phyloP scores from a whole-genome alignment of 345 rosid species.

The Linum usitatissimum region DNA sequence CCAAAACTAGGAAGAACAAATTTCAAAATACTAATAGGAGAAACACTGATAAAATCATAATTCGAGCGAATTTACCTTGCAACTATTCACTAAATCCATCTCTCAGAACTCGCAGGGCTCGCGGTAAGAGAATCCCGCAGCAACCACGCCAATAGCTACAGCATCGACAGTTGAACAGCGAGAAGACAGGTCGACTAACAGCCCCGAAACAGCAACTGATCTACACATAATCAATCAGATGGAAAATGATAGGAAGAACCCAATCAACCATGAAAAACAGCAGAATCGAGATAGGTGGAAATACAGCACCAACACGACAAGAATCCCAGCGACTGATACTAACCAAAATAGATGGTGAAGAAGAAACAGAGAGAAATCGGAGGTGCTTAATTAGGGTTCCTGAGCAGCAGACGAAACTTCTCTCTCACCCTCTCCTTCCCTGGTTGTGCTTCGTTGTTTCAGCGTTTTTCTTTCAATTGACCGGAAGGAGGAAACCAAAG shows the following conservation, averaged over 20 bases:
- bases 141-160: conserved; percentile 18
- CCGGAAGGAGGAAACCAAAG: conserved; percentile 5
- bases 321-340: conserved; percentile 6
- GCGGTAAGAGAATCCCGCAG: conserved; percentile 3
- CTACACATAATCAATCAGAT: conserved; percentile 17
- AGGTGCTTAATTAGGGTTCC: conserved; percentile 31
- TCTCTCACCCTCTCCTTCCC: not conserved
- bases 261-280: conserved; percentile 11
- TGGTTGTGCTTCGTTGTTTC: not conserved
- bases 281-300: conserved; percentile 1
- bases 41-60: not conserved
- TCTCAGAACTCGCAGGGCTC: conserved; percentile 6
- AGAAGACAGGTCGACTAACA: conserved; percentile 15
- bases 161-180: conserved; percentile 13
- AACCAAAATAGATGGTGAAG: conserved; percentile 1
- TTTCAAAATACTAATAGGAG: not conserved
- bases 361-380: not conserved
- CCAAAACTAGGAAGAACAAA: not conserved
- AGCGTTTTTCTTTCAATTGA: conserved; percentile 17
- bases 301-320: conserved; percentile 7
- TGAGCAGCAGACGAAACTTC: not conserved
- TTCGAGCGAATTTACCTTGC: conserved; percentile 46
- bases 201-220: conserved; percentile 31
- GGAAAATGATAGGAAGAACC: conserved; percentile 9
- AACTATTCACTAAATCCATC: conserved; percentile 73